Evolutionary conservation across 306 rosid genomes (phyloP).

Genomic region (Quercus bicolor): DNA sequence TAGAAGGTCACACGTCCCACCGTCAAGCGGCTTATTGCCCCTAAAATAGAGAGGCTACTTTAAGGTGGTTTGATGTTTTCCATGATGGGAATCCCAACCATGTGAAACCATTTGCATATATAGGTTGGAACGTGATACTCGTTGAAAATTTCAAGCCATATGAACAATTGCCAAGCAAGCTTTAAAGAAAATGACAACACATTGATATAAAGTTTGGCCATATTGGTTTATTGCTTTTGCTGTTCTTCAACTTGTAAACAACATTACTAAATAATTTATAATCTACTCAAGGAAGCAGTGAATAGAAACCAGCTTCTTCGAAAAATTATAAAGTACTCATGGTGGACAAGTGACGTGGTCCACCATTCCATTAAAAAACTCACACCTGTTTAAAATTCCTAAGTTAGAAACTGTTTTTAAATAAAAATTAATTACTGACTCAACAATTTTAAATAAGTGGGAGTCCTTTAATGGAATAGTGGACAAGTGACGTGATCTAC

Average conservation of each 20-base stretch:
- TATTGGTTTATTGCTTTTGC: background rate
- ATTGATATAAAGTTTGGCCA: background rate
- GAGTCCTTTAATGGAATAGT: too few relatives aligned
- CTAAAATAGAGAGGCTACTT: background rate
- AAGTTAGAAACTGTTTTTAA: too few relatives aligned
- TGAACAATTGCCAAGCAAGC: background rate
- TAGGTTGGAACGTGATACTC: background rate
- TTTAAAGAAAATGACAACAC: background rate
- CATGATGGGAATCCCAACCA: background rate
- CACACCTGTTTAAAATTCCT: too few relatives aligned
- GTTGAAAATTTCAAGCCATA: background rate
- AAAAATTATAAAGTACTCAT: too few relatives aligned
- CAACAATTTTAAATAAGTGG: too few relatives aligned
- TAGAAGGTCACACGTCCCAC: background rate
- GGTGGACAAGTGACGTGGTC: too few relatives aligned
- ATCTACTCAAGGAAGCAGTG: too few relatives aligned
- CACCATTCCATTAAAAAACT: too few relatives aligned
- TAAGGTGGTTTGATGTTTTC: background rate
- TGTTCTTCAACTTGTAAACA: background rate
- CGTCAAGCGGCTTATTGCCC: background rate
- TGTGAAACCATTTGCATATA: background rate
- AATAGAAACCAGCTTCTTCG: background rate
- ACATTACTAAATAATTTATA: background rate
- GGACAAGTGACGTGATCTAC: too few relatives aligned
- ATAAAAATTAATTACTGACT: too few relatives aligned